Evolutionary conservation across 805 yeast species (phyloP).

Genomic region (Yarrowia divulgata): DNA sequence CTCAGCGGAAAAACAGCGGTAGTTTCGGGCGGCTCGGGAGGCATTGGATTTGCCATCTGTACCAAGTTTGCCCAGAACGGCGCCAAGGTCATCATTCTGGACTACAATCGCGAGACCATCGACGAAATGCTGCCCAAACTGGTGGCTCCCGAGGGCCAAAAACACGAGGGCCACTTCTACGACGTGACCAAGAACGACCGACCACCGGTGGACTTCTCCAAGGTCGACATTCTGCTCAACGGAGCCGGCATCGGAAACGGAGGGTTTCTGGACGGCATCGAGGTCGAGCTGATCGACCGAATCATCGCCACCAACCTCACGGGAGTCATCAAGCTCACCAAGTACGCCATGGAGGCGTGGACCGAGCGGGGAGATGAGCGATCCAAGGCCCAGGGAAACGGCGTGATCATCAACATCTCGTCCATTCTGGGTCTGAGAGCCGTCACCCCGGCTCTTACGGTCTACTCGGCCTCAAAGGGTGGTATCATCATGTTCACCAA

Average conservation of each 20-base stretch:
- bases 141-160: slow-evolving; percentile 21
- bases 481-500: slow-evolving; percentile 70
- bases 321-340: slow-evolving; percentile 67
- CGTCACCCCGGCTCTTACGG: slow-evolving; percentile 62
- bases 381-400: slow-evolving; percentile 34
- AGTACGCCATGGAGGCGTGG: slow-evolving; percentile 61
- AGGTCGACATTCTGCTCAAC: slow-evolving; percentile 60
- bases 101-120: slow-evolving; percentile 57
- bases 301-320: slow-evolving; percentile 64
- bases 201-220: slow-evolving; percentile 25
- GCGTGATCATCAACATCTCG: slow-evolving; percentile 66
- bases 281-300: slow-evolving; percentile 55
- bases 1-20: slow-evolving; percentile 18
- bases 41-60: slow-evolving; percentile 21
- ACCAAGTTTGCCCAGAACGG: slow-evolving; percentile 26
- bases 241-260: slow-evolving; percentile 66
- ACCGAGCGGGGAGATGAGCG: slow-evolving; percentile 48
- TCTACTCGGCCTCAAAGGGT: slow-evolving; percentile 74
- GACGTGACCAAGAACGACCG: slow-evolving; percentile 21
- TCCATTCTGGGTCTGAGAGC: slow-evolving; percentile 64
- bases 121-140: slow-evolving; percentile 24
- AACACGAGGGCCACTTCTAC: slow-evolving; percentile 16
- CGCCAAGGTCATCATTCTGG: slow-evolving; percentile 27
- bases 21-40: slow-evolving; percentile 24
- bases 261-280: slow-evolving; percentile 54